Conservation (phyloP, 106 monocot genomes). For the Chionographis japonica region DNA sequence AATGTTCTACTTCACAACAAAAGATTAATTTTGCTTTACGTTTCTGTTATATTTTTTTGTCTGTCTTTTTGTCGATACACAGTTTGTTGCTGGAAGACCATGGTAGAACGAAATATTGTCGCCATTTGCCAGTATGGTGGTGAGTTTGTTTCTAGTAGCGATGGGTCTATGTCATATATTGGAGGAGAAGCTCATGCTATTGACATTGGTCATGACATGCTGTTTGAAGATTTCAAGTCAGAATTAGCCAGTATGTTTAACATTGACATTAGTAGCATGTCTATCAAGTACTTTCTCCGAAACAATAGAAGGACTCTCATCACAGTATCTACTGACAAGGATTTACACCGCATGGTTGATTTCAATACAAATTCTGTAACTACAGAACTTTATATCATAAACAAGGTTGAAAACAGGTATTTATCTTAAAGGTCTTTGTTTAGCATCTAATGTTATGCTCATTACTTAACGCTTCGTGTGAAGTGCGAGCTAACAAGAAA, state of each 20-base stretch:
- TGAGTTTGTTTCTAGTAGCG: slow-evolving; percentile 54
- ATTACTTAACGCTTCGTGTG: neutral
- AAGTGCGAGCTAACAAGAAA: slow-evolving; percentile 1
- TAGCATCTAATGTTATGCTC: neutral
- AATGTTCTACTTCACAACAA: no score
- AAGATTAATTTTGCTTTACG: no score
- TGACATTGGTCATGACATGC: slow-evolving; percentile 60
- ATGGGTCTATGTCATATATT: slow-evolving; percentile 66
- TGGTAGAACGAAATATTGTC: slow-evolving; percentile 46
- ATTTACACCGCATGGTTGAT: slow-evolving; percentile 83
- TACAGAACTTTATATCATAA: slow-evolving; percentile 74
- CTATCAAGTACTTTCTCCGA: slow-evolving; percentile 87
- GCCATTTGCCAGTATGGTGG: slow-evolving; percentile 98
- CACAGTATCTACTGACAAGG: slow-evolving; percentile 80
- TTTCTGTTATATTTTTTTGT: neutral
- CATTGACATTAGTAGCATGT: slow-evolving; percentile 51
- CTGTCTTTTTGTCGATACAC: neutral
- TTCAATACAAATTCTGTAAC: slow-evolving; percentile 48
- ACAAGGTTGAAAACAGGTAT: slow-evolving; percentile 67
- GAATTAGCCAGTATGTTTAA: slow-evolving; percentile 72
- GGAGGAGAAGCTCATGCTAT: slow-evolving; percentile 95
- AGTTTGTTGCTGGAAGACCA: slow-evolving; percentile 11
- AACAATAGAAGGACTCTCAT: slow-evolving; percentile 73
- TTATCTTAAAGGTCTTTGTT: neutral
- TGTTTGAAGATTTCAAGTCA: slow-evolving; percentile 63